Conservation (phyloP, 305 asterid genomes). For the Rubia balearica region DNA sequence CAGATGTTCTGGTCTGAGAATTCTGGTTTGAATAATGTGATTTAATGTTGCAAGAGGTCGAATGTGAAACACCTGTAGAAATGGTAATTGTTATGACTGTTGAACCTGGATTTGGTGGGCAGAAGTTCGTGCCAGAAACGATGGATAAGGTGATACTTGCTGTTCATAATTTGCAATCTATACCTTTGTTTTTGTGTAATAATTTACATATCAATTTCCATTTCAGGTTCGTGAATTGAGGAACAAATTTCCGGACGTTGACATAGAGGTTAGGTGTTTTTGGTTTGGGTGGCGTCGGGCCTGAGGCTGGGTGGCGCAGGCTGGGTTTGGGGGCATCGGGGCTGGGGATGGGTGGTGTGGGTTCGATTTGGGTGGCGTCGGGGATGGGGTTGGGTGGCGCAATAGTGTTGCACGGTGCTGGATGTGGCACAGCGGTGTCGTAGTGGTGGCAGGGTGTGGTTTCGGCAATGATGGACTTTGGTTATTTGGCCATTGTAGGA, state of each 20-base stretch:
- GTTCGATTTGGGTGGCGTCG: too few relatives aligned
- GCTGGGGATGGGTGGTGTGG: too few relatives aligned
- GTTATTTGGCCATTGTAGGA: conserved; percentile 67
- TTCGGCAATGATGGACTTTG: too few relatives aligned
- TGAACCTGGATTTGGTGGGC: conserved; percentile 99
- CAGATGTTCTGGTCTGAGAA: not conserved
- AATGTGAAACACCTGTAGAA: conserved; percentile 54
- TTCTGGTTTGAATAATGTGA: conserved; percentile 2
- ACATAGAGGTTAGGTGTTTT: too few relatives aligned
- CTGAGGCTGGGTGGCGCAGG: too few relatives aligned
- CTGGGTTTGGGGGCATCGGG: too few relatives aligned
- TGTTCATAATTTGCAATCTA: not conserved
- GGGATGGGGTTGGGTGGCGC: too few relatives aligned
- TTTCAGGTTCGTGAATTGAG: not conserved
- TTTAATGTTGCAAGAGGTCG: conserved; percentile 34
- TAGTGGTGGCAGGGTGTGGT: too few relatives aligned
- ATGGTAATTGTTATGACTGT: conserved; percentile 95
- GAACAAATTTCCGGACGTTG: too few relatives aligned
- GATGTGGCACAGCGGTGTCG: too few relatives aligned
- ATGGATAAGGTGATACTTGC: conserved; percentile 20
- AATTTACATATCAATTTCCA: not conserved
- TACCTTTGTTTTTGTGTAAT: not conserved
- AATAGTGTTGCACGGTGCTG: too few relatives aligned
- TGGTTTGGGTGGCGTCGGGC: too few relatives aligned
- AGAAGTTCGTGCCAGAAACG: conserved; percentile 66